Evolutionary conservation across 2,329 filamentous ascomycete species (phyloP).

Genomic region (Aspergillus pseudoglaucus): DNA sequence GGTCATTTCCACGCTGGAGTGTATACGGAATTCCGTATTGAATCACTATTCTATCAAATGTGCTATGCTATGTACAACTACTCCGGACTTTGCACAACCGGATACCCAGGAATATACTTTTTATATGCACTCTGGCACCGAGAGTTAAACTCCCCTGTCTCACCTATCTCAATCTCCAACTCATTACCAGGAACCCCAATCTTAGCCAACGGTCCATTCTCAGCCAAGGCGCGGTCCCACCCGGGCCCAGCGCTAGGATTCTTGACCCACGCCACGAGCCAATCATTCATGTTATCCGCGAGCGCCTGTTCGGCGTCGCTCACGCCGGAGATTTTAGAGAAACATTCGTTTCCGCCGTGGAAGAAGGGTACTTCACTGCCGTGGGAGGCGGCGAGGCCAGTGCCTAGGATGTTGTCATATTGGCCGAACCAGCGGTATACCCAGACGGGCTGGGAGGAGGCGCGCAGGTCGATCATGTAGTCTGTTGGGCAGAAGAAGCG

Average conservation of each 20-base stretch:
- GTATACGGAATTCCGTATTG: too few species aligned
- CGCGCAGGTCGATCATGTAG: slow-evolving; percentile 13
- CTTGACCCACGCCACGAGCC: slow-evolving; percentile 18
- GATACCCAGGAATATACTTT: slow-evolving; percentile 14
- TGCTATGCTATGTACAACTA: too few species aligned
- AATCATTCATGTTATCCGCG: slow-evolving; percentile 15
- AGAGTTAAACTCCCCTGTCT: slow-evolving; percentile 14
- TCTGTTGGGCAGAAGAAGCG: slow-evolving; percentile 18
- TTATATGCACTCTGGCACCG: slow-evolving; percentile 15
- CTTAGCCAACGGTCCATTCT: slow-evolving; percentile 12
- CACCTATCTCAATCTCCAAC: slow-evolving; percentile 9
- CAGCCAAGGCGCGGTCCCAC: slow-evolving; percentile 10
- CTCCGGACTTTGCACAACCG: slow-evolving; percentile 12
- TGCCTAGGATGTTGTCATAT: slow-evolving; percentile 14
- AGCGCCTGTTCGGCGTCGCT: slow-evolving; percentile 12
- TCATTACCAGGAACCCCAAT: slow-evolving; percentile 14
- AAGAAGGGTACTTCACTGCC: slow-evolving; percentile 19
- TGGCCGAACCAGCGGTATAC: slow-evolving; percentile 18
- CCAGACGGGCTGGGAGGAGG: slow-evolving; percentile 14
- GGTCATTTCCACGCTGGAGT: too few species aligned
- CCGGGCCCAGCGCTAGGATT: slow-evolving; percentile 13
- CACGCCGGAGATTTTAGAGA: slow-evolving; percentile 10
- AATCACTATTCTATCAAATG: too few species aligned
- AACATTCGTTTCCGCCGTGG: slow-evolving; percentile 19
- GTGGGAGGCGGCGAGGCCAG: slow-evolving; percentile 13